phyloP scores from a whole-genome alignment of 352 stramenopile genomes.

The Phytopythium aichiense region DNA sequence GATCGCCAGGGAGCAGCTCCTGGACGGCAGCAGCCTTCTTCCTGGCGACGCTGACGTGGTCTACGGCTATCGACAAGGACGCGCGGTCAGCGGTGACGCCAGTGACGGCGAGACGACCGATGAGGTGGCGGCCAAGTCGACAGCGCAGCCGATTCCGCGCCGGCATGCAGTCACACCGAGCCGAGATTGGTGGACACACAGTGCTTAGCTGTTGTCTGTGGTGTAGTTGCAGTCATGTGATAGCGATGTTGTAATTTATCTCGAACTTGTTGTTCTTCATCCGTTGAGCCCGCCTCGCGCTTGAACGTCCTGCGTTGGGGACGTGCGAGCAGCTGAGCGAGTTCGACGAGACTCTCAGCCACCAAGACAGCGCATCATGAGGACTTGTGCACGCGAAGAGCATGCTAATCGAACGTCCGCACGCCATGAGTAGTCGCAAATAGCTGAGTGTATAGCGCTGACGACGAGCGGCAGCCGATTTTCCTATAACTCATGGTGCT shows the following conservation, averaged over 20 bases:
- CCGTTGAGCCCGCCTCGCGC: no score
- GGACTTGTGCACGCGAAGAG: no score
- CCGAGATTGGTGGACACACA: slow-evolving; percentile 3
- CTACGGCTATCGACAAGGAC: slow-evolving; percentile 1
- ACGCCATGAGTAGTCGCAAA: slow-evolving; percentile 2
- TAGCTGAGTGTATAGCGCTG: background rate
- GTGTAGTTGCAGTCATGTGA: no score
- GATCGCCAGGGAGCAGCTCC: slow-evolving; percentile 21
- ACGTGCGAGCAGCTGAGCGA: no score
- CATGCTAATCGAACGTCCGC: no score
- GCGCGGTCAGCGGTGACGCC: background rate
- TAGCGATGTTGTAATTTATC: background rate
- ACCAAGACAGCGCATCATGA: no score
- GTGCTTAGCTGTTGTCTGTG: background rate
- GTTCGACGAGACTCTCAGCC: no score
- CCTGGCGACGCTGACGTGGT: background rate
- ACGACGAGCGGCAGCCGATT: background rate
- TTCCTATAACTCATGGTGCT: background rate
- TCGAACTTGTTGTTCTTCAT: no score
- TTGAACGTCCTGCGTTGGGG: no score
- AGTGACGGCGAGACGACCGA: background rate
- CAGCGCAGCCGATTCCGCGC: background rate
- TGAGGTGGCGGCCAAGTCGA: background rate
- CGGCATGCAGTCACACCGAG: background rate
- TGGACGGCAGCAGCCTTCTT: background rate